These are phyloP conservation scores for Cladophialophora bantiana DNA, from an alignment of 2,329 filamentous ascomycete species.

Conservation along the genomic window DNA sequence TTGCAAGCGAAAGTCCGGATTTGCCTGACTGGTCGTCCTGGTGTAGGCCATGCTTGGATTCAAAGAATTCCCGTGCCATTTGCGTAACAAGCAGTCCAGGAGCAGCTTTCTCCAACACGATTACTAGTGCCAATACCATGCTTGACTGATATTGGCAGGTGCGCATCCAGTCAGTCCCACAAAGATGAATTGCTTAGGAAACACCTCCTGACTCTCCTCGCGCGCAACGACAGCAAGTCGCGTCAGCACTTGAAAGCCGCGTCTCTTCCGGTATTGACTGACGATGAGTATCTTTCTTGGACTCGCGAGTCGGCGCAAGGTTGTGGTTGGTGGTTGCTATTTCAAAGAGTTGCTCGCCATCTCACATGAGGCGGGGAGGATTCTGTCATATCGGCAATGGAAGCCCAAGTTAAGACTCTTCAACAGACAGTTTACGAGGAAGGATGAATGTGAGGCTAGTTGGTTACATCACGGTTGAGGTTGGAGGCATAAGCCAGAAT, in stretches of 20 bases:
- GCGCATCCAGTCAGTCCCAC: not conserved
- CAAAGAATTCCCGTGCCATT: not conserved
- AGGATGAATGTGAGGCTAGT: not conserved
- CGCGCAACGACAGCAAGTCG: not conserved
- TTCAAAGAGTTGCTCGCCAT: not conserved
- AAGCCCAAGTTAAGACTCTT: not conserved
- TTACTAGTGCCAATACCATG: not conserved
- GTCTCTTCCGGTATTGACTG: not conserved
- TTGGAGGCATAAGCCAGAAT: not conserved
- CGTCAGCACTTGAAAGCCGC: not conserved
- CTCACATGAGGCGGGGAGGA: not conserved
- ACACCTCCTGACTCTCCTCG: not conserved
- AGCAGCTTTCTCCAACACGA: not conserved
- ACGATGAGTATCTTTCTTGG: not conserved
- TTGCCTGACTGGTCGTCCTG: not conserved
- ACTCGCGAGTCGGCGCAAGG: not conserved
- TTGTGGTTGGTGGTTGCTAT: not conserved
- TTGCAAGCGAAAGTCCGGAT: not conserved
- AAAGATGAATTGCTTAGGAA: not conserved
- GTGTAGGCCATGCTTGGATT: not conserved
- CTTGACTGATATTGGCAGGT: not conserved
- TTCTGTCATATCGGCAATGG: not conserved
- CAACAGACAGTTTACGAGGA: not conserved
- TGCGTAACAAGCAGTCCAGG: not conserved
- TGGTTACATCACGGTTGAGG: not conserved